A percentile compares a stretch with the other conserved stretches of the same genome.
These are phyloP conservation scores for Cladophialophora carrionii DNA, from an alignment of 2,329 filamentous ascomycete species.

Conservation along the genomic window DNA sequence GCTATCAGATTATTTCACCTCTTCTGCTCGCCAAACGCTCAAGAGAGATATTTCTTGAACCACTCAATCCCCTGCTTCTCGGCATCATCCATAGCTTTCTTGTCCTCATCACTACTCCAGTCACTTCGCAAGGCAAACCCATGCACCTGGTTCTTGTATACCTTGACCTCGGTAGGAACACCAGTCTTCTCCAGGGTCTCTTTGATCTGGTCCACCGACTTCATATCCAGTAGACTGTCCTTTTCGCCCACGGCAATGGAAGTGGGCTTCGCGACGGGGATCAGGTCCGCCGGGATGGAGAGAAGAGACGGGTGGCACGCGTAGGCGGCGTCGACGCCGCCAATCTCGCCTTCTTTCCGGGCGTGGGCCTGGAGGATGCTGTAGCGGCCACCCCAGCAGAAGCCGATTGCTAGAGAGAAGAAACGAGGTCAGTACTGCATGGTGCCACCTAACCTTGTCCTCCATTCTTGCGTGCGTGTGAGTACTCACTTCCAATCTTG, in stretches of 20 bases:
- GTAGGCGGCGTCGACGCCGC: conserved; percentile 48
- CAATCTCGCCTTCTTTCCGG: conserved; percentile 36
- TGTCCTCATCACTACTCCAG: conserved; percentile 49
- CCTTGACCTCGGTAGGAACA: conserved; percentile 45
- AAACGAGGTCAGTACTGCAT: not conserved
- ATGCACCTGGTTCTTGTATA: conserved; percentile 52
- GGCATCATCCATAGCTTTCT: conserved; percentile 53
- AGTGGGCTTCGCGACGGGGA: conserved; percentile 46
- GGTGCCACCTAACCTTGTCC: not conserved
- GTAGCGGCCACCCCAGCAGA: conserved; percentile 54
- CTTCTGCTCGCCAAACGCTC: not conserved
- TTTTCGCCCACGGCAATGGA: conserved; percentile 49
- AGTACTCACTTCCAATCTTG: conserved; percentile 41
- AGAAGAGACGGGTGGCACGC: conserved; percentile 50
- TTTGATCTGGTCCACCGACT: conserved; percentile 47
- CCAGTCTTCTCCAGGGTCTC: conserved; percentile 48
- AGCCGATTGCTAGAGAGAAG: conserved; percentile 44
- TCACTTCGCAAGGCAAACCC: conserved; percentile 51
- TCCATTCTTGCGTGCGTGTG: not conserved
- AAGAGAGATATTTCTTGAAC: conserved; percentile 46
- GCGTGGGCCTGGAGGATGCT: conserved; percentile 44
- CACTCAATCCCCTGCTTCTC: conserved; percentile 49
- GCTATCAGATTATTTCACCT: not conserved
- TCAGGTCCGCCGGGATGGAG: conserved; percentile 49
- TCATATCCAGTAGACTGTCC: conserved; percentile 48